Base-by-base conservation (phyloP, 805 yeast species). In the Candida silvicultrix region DNA sequence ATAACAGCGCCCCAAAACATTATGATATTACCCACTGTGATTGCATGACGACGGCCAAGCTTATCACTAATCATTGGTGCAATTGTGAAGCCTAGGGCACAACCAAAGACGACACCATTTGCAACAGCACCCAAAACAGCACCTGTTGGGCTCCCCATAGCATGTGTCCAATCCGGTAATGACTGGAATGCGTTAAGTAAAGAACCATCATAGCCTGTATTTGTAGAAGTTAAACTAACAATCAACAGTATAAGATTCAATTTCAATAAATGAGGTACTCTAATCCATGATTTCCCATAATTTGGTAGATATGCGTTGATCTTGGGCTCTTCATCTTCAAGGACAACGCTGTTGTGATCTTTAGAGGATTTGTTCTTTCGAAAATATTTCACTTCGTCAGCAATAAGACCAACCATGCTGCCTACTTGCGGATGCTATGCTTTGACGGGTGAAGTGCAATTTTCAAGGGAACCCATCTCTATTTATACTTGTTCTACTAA, bases 161-260 rank as follows among this genome's bases (percentile, higher is more conserved):
- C 65, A 7, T 54, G 47, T 45, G 59, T 58, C 77, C 80, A 77
- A 28, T 57, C 55, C 1, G 57, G 49, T 53, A 73, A 65, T 9
- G 75, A 60, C 53, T 77, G 81, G 49, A 77, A 64, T 35, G 78
- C 77, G 51, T 77, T 76, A 54, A 77, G 59, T 67, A 77, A 64
- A 15, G 73, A 68, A 49, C 74, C 75, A 58, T 73, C 78, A 49
- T 67, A 74, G 49, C 78, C 77, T 38, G 65, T 69, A 51, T 72
- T 73, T 42, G 78, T 70, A 11, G 80, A 70, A 22, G 77, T 65
- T 38, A 75, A 58, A 21, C 77, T 67, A 46, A 70, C 64, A 25
- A 73, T 59, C 37, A 73, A 59, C 28, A 77, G 57, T 6, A 67
- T 55, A 34, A 62, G 49, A 49, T 70, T 67, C 49, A 78, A 63